These are phyloP conservation scores for Microdochium trichocladiopsis DNA, from an alignment of 2,329 filamentous ascomycete species.

Conservation along the genomic window DNA sequence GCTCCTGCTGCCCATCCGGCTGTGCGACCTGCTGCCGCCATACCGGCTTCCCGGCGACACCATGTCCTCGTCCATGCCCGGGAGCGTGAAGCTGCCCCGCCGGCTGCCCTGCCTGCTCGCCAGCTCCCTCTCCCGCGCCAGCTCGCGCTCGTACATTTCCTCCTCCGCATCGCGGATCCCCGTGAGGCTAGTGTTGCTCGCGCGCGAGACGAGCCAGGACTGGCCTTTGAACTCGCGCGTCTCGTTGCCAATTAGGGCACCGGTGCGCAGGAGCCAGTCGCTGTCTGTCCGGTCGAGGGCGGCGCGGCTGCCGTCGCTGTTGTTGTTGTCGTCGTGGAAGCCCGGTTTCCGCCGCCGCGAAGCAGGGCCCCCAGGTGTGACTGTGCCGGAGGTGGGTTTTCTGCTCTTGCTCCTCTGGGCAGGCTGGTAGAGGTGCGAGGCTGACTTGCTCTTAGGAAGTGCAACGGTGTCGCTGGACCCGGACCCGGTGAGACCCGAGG, in stretches of 20 bases:
- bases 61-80: slow-evolving; percentile 24
- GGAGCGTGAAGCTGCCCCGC: slow-evolving; percentile 33
- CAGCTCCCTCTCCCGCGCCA: slow-evolving; percentile 41
- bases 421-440: slow-evolving; percentile 39
- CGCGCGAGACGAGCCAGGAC: slow-evolving; percentile 58
- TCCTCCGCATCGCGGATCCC: slow-evolving; percentile 45
- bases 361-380: slow-evolving; percentile 9
- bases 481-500: slow-evolving; percentile 5
- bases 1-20: slow-evolving; percentile 34
- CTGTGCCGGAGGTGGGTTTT: slow-evolving; percentile 11
- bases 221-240: slow-evolving; percentile 63
- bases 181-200: slow-evolving; percentile 55
- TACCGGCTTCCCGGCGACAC: slow-evolving; percentile 35
- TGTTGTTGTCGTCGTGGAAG: slow-evolving; percentile 17
- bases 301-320: slow-evolving; percentile 16
- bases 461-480: slow-evolving; percentile 18
- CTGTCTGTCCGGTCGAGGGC: slow-evolving; percentile 41
- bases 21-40: slow-evolving; percentile 37
- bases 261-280: slow-evolving; percentile 60
- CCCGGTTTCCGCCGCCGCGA: background rate
- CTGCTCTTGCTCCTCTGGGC: slow-evolving; percentile 5
- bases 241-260: slow-evolving; percentile 54
- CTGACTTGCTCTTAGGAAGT: slow-evolving; percentile 57
- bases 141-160: slow-evolving; percentile 42
- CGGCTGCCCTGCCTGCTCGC: slow-evolving; percentile 40